Evolutionary conservation across 768 basidiomycete genomes (phyloP), one percentile per base, ranked within the genome.

Genomic region (Goffeauzyma gilvescens): DNA sequence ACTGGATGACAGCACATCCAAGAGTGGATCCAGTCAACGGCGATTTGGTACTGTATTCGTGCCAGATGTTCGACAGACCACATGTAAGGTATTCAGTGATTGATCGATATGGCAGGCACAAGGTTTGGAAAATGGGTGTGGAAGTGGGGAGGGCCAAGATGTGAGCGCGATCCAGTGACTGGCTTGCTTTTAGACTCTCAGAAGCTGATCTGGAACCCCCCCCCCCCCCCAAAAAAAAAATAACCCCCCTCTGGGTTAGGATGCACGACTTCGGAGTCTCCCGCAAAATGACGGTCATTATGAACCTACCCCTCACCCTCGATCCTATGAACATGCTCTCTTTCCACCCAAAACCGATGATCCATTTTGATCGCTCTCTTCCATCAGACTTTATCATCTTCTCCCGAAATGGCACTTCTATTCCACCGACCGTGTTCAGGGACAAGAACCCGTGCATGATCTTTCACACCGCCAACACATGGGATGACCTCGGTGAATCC

Each of bases 1-100:
- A 78, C 58, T 95, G 86, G 80, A 69, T 86, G 48, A 69, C 79
- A 2, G 69, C 65, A n/a, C 89, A 96, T 65, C 89, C 90, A 6
- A 76, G 75, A 47, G 78, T 93, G 38, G 75, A 62, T 42, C 60
- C 60, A 0, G 39, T 62, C 2, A 58, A 59, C 30, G 60, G 60
- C 1, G 54, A 56, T 14, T 38, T 62, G 15, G 41, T 62, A 4
- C 55, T 59, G 46, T 62, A 59, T 40, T 55, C 58, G n/a, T 55
- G 54, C 7, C 53, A 53, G 18, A 62, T 62, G 60, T 62, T 62
- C 32, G 54, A 54, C 22, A 50, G 48, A 3, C 55, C 60, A 3
- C 55, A 62, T 42, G 51, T 49, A 1, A 35, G 50, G 13, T 59
- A 59, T 22, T 62, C 60, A 2, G 60, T 62, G 21, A 57, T 62